Evolutionary conservation across 371 early-diverging fungal genomes (phyloP).

Genomic region (Zopfochytrium polystomum): DNA sequence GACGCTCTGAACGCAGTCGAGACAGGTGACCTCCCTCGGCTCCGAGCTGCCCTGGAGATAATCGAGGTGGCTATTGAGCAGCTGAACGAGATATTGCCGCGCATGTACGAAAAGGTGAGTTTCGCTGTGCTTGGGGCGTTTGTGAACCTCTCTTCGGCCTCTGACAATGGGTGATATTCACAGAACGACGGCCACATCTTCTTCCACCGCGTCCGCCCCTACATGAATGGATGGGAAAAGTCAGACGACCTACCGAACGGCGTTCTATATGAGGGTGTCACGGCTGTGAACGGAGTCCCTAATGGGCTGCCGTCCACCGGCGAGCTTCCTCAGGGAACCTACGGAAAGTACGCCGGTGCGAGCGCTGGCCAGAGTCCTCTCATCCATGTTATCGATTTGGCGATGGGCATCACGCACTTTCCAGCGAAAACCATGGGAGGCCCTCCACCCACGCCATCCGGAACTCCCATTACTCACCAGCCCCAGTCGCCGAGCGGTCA

Average conservation of each 20-base stretch:
- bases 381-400: conserved; percentile 89
- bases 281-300: conserved; percentile 12
- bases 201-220: conserved; percentile 88
- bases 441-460: too few species aligned
- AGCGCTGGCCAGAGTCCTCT: conserved; percentile 93
- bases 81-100: conserved; percentile 63
- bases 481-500: too few species aligned
- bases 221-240: conserved; percentile 91
- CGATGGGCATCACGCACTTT: conserved; percentile 84
- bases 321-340: conserved; percentile 23
- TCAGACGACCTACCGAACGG: conserved; percentile 83
- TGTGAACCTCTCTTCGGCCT: background rate
- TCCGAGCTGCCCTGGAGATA: conserved; percentile 52
- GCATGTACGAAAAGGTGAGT: conserved; percentile 85
- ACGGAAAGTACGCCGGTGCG: conserved; percentile 76
- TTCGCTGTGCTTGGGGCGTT: background rate
- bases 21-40: conserved; percentile 38
- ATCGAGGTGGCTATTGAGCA: conserved; percentile 59
- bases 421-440: background rate
- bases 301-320: conserved; percentile 6
- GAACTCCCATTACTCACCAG: too few species aligned
- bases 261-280: conserved; percentile 85
- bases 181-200: conserved; percentile 86
- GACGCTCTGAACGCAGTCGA: conserved; percentile 33
- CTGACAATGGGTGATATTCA: background rate